These are phyloP conservation scores for Clitocybe nebularis DNA, from an alignment of 1,284 basidiomycete species.

Conservation along the genomic window DNA sequence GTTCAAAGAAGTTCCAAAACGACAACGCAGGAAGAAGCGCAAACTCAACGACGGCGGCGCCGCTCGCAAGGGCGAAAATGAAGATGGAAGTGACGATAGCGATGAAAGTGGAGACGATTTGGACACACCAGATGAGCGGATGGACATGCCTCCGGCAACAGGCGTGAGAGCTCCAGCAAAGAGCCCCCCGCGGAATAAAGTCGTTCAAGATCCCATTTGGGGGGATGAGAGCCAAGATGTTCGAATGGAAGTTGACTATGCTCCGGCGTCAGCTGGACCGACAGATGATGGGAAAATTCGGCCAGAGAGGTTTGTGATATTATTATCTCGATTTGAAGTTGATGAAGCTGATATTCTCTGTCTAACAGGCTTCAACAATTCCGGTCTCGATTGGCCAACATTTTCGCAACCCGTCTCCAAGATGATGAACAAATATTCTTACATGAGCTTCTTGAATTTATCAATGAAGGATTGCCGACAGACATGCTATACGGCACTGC, in stretches of 20 bases:
- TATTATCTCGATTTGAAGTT: neutral
- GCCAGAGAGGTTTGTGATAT: slow-evolving; percentile 50
- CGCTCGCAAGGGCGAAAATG: slow-evolving; percentile 45
- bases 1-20: slow-evolving; percentile 95
- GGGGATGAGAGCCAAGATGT: slow-evolving; percentile 62
- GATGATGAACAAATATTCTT: slow-evolving; percentile 78
- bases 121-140: slow-evolving; percentile 45
- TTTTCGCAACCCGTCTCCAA: slow-evolving; percentile 66
- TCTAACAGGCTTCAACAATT: slow-evolving; percentile 56
- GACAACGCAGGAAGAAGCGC: slow-evolving; percentile 72
- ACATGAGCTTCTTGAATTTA: slow-evolving; percentile 63
- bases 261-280: slow-evolving; percentile 27
- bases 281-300: slow-evolving; percentile 38
- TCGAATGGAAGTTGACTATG: slow-evolving; percentile 49
- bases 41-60: slow-evolving; percentile 69
- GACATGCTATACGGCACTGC: slow-evolving; percentile 72
- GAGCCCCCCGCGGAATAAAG: slow-evolving; percentile 29
- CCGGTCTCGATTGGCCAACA: slow-evolving; percentile 66
- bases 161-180: slow-evolving; percentile 16
- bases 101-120: slow-evolving; percentile 50
- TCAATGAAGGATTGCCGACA: slow-evolving; percentile 77
- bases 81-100: slow-evolving; percentile 41
- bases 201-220: slow-evolving; percentile 50
- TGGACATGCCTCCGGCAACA: slow-evolving; percentile 39
- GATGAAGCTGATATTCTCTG: slow-evolving; percentile 2